Conservation (phyloP, 164 flowering plant species). For the Vitis rotundifolia region DNA sequence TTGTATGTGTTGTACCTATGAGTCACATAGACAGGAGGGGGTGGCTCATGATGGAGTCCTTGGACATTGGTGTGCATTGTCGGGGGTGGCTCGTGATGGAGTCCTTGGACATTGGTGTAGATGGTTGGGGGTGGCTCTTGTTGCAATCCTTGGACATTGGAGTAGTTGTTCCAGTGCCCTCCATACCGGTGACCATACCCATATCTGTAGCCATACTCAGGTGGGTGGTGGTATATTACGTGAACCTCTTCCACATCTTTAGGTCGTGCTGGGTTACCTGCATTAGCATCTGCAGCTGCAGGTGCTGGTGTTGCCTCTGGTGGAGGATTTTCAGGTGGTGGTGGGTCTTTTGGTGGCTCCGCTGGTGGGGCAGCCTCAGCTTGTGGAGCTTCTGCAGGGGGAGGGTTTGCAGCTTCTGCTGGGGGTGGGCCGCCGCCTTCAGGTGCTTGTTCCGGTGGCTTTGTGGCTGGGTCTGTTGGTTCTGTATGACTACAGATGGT, state of each 20-base stretch:
- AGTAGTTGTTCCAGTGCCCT: slow-evolving; percentile 31
- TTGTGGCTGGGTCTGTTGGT: slow-evolving; percentile 29
- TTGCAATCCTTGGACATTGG: slow-evolving; percentile 29
- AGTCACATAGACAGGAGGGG: slow-evolving; percentile 32
- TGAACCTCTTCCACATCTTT: slow-evolving; percentile 64
- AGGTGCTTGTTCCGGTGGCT: slow-evolving; percentile 39
- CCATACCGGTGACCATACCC: slow-evolving; percentile 21
- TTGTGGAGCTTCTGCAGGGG: slow-evolving; percentile 35
- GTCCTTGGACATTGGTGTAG: slow-evolving; percentile 27
- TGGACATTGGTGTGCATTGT: slow-evolving; percentile 26
- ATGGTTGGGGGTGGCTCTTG: slow-evolving; percentile 28
- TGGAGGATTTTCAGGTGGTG: slow-evolving; percentile 42
- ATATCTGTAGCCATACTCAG: slow-evolving; percentile 41
- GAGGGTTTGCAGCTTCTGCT: slow-evolving; percentile 34
- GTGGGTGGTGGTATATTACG: slow-evolving; percentile 61
- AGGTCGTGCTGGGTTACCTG: slow-evolving; percentile 30
- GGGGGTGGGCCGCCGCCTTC: slow-evolving; percentile 32
- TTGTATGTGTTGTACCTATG: slow-evolving; percentile 55
- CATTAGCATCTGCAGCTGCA: slow-evolving; percentile 14
- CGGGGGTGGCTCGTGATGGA: slow-evolving; percentile 29
- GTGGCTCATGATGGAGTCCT: background rate
- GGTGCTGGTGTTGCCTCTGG: slow-evolving; percentile 35
- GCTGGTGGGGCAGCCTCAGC: slow-evolving; percentile 27
- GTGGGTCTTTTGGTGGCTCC: slow-evolving; percentile 39
- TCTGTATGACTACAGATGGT: slow-evolving; percentile 70